Conservation (phyloP, 108 stramenopile species). For the Cylindrotheca closterium region DNA sequence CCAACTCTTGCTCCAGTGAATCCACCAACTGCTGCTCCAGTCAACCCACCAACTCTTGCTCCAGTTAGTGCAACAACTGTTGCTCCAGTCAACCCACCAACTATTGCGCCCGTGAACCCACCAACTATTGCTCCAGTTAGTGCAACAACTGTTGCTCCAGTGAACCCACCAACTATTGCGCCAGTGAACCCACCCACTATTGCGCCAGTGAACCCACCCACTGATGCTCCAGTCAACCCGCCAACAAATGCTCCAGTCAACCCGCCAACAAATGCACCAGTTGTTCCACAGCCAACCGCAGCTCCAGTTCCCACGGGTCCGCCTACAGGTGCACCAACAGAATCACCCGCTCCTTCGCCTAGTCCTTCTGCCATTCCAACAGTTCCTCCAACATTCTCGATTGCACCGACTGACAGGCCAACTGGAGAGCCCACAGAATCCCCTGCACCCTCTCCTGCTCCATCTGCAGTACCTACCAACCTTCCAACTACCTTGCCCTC, state of each 20-base stretch:
- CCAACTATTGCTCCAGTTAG: too few species aligned
- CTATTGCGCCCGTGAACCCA: too few species aligned
- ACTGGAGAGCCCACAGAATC: constrained; percentile 10
- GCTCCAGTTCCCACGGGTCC: constrained; percentile 12
- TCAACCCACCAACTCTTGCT: constrained; percentile 6
- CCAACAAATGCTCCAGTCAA: too few species aligned
- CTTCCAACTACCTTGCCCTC: constrained; percentile 15
- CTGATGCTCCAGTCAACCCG: too few species aligned
- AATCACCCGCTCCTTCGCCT: constrained; percentile 19
- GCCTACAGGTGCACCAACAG: constrained; percentile 12
- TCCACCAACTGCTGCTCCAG: constrained; percentile 6
- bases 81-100: too few species aligned
- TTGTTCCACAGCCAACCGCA: not conserved
- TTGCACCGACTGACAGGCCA: constrained; percentile 7
- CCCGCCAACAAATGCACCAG: not conserved
- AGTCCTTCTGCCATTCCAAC: constrained; percentile 1
- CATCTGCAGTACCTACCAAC: constrained; percentile 2
- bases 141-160: constrained; percentile 1
- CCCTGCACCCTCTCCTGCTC: constrained; percentile 9
- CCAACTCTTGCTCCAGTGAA: too few species aligned
- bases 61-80: not conserved
- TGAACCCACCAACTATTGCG: too few species aligned
- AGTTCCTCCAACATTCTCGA: not conserved
- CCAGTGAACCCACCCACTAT: not conserved
- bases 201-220: not conserved